phyloP scores from a whole-genome alignment of 2,329 filamentous ascomycete species.

The Neurospora sp. region DNA sequence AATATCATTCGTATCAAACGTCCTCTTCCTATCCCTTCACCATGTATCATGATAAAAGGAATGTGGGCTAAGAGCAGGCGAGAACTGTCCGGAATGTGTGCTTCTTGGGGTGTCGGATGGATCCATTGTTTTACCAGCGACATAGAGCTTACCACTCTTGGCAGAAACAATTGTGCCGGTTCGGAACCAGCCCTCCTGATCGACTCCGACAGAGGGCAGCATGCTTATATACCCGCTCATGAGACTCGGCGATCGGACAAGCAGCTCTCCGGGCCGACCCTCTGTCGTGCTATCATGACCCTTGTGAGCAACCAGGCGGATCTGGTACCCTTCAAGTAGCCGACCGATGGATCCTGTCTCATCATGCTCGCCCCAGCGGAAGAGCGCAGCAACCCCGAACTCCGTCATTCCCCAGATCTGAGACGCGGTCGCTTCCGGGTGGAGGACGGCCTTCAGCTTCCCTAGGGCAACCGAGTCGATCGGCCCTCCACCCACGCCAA shows the following conservation, averaged over 20 bases:
- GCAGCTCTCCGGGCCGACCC: background rate
- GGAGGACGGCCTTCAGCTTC: background rate
- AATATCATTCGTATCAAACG: background rate
- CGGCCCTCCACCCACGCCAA: conserved; percentile 1
- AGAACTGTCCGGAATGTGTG: background rate
- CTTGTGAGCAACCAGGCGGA: background rate
- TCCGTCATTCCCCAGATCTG: conserved; percentile 4
- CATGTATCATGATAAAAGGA: background rate
- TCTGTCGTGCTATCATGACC: background rate
- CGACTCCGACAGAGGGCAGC: background rate
- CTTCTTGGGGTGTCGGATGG: background rate
- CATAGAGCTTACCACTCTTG: background rate
- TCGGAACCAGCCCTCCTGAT: background rate
- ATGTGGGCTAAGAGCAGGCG: background rate
- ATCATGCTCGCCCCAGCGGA: background rate
- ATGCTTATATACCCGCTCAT: conserved; percentile 1
- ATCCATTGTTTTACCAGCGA: conserved; percentile 1
- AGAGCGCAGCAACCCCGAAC: conserved; percentile 3
- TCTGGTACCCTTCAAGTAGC: background rate
- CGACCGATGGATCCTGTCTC: background rate
- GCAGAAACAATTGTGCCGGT: background rate
- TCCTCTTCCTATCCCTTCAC: background rate
- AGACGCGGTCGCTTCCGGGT: background rate
- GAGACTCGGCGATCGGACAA: background rate
- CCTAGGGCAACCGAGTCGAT: conserved; percentile 1